Evolutionary conservation across 805 yeast species (phyloP), one percentile per base, ranked within the genome.

Genomic region (Wickerhamiella sorbophila): DNA sequence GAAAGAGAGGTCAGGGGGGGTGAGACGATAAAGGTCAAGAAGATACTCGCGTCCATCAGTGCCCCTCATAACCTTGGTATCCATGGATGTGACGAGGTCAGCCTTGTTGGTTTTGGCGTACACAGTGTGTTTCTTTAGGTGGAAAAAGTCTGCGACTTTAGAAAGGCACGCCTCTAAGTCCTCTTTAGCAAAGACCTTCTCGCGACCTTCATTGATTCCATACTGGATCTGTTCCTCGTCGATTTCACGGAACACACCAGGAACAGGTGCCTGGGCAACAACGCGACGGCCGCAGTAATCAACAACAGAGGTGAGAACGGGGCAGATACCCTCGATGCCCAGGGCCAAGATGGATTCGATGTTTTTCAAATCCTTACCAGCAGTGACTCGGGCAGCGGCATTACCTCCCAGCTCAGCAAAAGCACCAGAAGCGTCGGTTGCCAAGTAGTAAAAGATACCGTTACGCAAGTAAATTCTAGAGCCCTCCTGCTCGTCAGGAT

Each of bases 191-290:
- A 69, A 65, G 41, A 83, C 62, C 33, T 63, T 61, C 12, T 67
- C 62, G 15, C 64, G 66, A 44, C 72, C 80, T 44, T 81, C 85
- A 36, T 79, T 74, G 39, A 67, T 70, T 42, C 97, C 97, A 55
- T 87, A 84, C 8, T 67, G 69, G 39, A 85, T 81, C 8, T 60
- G 51, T 45, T 61, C 61, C 44, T 51, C 52, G 53, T 64, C 62
- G 6, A 61, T 52, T 44, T 61, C 61, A 42, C 72, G 66, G 59
- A 81, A 78, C 43, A 81, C 74, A 45, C 97, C 97, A 14, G 98
- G 98, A 35, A 88, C 94, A 10, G 95, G 95, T 12, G 95, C 83
- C 65, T 88, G 97, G 59, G 94, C 84, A 31, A 88, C 71, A 31
- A 88, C 67, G 59, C 97, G 74, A 53, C 75, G 79, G 47, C 97